phyloP scores from a whole-genome alignment of 2,329 filamentous ascomycete genomes.

The Microdochium nivale region DNA sequence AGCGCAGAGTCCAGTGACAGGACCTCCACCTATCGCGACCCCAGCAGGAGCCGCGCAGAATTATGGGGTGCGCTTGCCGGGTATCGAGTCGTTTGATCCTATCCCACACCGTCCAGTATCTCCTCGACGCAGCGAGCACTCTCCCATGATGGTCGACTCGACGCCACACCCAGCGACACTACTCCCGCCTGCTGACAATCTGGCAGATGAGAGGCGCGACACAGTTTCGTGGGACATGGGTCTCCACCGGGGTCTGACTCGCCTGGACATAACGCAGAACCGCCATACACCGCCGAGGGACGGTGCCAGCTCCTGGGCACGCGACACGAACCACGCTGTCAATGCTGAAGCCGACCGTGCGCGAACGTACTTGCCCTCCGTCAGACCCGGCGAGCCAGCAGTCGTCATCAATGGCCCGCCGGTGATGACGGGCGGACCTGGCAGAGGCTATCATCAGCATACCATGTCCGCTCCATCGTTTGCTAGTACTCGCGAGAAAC shows the following conservation, averaged over 20 bases:
- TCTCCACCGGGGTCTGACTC: slow-evolving; percentile 56
- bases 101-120: slow-evolving; percentile 55
- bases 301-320: slow-evolving; percentile 45
- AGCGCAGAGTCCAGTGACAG: slow-evolving; percentile 42
- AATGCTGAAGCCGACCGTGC: slow-evolving; percentile 44
- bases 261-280: slow-evolving; percentile 51
- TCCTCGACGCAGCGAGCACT: slow-evolving; percentile 55
- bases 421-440: slow-evolving; percentile 3
- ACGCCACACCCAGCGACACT: slow-evolving; percentile 26
- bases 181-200: slow-evolving; percentile 19
- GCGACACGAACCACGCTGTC: slow-evolving; percentile 45
- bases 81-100: slow-evolving; percentile 87
- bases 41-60: slow-evolving; percentile 34
- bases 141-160: slow-evolving; percentile 70
- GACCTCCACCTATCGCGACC: slow-evolving; percentile 36
- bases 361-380: slow-evolving; percentile 35
- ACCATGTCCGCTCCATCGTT: slow-evolving; percentile 51
- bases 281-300: slow-evolving; percentile 41
- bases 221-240: slow-evolving; percentile 56
- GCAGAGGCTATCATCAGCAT: slow-evolving; percentile 39
- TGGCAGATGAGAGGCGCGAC: slow-evolving; percentile 38
- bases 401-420: slow-evolving; percentile 14
- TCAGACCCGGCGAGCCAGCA: slow-evolving; percentile 45
- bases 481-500: slow-evolving; percentile 52
- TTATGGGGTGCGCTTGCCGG: slow-evolving; percentile 58